phyloP scores from a whole-genome alignment of 352 stramenopile species.

The Globisporangium nunn region DNA sequence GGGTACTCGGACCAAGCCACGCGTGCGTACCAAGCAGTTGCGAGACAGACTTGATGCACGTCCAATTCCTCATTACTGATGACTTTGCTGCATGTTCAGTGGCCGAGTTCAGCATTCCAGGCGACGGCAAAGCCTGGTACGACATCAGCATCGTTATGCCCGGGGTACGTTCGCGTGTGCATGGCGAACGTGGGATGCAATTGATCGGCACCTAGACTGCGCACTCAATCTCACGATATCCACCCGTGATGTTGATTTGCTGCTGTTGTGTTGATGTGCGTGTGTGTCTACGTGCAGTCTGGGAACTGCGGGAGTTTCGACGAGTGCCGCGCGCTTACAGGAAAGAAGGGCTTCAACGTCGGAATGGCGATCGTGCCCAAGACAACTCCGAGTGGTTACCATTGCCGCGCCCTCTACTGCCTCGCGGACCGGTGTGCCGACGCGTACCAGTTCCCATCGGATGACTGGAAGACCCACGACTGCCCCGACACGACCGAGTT shows the following conservation, averaged over 20 bases:
- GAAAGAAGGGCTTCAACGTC: conserved; percentile 35
- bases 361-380: conserved; percentile 22
- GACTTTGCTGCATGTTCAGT: conserved; percentile 5
- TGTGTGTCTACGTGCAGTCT: background rate
- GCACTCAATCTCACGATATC: too few species aligned
- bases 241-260: too few species aligned
- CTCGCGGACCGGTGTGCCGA: conserved; percentile 14
- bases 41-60: background rate
- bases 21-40: conserved; percentile 8
- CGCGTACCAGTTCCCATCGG: conserved; percentile 22
- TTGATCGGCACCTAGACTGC: background rate
- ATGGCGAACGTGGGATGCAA: background rate
- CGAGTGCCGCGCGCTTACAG: conserved; percentile 8
- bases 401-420: conserved; percentile 29
- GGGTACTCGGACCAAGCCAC: conserved; percentile 25
- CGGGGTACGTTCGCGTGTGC: conserved; percentile 11
- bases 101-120: conserved; percentile 17
- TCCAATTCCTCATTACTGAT: too few species aligned
- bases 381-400: conserved; percentile 15
- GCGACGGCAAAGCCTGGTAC: conserved; percentile 13
- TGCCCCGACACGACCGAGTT: conserved; percentile 21
- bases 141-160: conserved; percentile 12
- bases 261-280: conserved; percentile 10
- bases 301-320: conserved; percentile 6
- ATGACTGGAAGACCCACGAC: conserved; percentile 21